Evolutionary conservation across 2,329 filamentous ascomycete species (phyloP).

Genomic region (Drechslerella dactyloides): DNA sequence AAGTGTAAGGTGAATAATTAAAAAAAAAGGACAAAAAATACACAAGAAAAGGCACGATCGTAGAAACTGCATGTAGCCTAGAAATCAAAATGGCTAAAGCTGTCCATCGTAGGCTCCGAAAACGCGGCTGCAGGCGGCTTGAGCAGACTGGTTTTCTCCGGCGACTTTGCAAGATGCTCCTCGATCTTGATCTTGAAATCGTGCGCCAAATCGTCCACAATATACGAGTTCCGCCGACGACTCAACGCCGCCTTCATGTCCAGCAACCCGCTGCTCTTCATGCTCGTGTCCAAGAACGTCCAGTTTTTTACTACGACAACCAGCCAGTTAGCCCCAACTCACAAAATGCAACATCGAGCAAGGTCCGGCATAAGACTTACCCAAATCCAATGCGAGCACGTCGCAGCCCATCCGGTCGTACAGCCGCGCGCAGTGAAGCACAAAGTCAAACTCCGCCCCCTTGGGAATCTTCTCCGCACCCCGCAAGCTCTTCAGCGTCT

Average conservation of each 20-base stretch:
- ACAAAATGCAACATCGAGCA: conserved; percentile 36
- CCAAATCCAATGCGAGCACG: conserved; percentile 81
- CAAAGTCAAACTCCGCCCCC: conserved; percentile 83
- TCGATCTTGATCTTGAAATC: conserved; percentile 46
- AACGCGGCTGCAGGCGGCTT: conserved; percentile 77
- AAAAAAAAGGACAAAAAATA: neutral
- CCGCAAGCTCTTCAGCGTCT: conserved; percentile 79
- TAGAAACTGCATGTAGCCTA: conserved; percentile 58
- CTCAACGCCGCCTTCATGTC: conserved; percentile 57
- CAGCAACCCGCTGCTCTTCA: conserved; percentile 57
- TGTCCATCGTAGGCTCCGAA: conserved; percentile 88
- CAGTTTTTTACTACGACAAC: conserved; percentile 70
- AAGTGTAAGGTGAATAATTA: too few relatives aligned
- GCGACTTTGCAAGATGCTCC: conserved; percentile 55
- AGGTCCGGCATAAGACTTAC: conserved; percentile 60
- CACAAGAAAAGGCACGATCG: neutral
- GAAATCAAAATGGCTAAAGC: conserved; percentile 92
- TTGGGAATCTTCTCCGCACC: conserved; percentile 83
- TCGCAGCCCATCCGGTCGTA: conserved; percentile 95
- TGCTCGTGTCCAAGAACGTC: conserved; percentile 70
- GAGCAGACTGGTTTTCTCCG: conserved; percentile 58
- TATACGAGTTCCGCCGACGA: conserved; percentile 74
- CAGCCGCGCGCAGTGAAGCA: conserved; percentile 80
- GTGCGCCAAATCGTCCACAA: conserved; percentile 74
- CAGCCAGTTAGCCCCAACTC: conserved; percentile 1